Conservation (phyloP, 2,329 filamentous ascomycete genomes). For the Neofusicoccum cordaticola region DNA sequence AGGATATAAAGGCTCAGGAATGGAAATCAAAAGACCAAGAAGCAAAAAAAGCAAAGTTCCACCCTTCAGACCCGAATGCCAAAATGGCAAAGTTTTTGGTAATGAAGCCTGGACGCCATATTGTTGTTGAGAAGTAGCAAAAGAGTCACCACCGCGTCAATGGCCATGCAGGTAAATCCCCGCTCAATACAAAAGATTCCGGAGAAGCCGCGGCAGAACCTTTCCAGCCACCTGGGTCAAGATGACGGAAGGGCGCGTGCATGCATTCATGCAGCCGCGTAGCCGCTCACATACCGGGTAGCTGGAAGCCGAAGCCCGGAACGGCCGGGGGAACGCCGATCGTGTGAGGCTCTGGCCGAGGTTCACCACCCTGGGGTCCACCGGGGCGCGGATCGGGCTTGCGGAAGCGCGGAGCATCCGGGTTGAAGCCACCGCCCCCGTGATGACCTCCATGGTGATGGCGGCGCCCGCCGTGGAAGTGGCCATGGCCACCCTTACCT, state of each 20-base stretch:
- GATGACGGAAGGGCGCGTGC: background rate
- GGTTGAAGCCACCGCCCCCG: constrained; percentile 22
- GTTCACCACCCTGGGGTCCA: constrained; percentile 24
- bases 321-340: constrained; percentile 54
- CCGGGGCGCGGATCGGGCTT: constrained; percentile 25
- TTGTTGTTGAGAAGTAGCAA: background rate
- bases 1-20: background rate
- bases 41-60: background rate
- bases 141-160: background rate
- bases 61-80: background rate
- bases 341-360: constrained; percentile 36
- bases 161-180: background rate
- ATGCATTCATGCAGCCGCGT: background rate
- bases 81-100: background rate
- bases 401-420: constrained; percentile 26
- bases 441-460: background rate
- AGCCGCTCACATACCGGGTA: constrained; percentile 26
- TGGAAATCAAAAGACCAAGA: background rate
- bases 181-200: background rate
- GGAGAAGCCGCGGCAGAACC: background rate
- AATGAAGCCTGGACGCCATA: background rate
- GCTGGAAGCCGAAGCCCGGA: constrained; percentile 54
- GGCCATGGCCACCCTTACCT: constrained; percentile 1
- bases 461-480: constrained; percentile 1
- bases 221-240: background rate